These are phyloP conservation scores for Chlamydomonas incerta DNA, from an alignment of 139 green algal genomes.

Conservation along the genomic window DNA sequence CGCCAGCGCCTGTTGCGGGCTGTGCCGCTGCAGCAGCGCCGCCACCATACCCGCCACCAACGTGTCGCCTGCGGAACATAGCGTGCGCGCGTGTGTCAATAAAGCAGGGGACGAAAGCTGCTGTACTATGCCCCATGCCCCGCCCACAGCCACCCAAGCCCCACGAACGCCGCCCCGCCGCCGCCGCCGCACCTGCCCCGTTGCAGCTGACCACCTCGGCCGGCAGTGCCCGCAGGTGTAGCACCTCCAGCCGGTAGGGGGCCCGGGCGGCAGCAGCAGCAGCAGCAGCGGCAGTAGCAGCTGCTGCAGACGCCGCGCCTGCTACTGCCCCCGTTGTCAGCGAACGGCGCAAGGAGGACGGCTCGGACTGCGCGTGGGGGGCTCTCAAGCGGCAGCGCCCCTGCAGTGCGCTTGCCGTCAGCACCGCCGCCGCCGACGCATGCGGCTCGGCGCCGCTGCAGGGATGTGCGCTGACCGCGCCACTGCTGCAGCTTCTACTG, in stretches of 20 bases:
- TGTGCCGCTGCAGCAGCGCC: slow-evolving; percentile 45
- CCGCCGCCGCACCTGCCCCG: slow-evolving; percentile 49
- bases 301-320: background rate
- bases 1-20: slow-evolving; percentile 39
- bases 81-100: background rate
- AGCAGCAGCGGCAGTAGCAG: background rate
- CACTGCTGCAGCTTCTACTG: background rate
- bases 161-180: background rate
- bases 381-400: background rate
- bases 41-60: slow-evolving; percentile 66
- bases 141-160: background rate
- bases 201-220: slow-evolving; percentile 68
- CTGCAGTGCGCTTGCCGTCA: too few relatives aligned
- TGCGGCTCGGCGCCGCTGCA: too few relatives aligned
- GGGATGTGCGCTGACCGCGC: too few relatives aligned
- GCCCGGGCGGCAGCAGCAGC: too few relatives aligned
- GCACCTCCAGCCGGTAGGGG: background rate
- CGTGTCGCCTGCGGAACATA: slow-evolving; percentile 53
- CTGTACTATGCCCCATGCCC: too few relatives aligned
- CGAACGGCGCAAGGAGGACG: background rate
- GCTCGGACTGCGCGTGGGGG: too few relatives aligned
- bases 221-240: slow-evolving; percentile 53
- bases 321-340: background rate
- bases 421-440: too few relatives aligned
- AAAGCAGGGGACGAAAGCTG: background rate